Percentiles rank a stretch among this genome's conserved stretches.
Conservation (phyloP, 75 land plant genomes). For the Chamaecyparis obtusa region DNA sequence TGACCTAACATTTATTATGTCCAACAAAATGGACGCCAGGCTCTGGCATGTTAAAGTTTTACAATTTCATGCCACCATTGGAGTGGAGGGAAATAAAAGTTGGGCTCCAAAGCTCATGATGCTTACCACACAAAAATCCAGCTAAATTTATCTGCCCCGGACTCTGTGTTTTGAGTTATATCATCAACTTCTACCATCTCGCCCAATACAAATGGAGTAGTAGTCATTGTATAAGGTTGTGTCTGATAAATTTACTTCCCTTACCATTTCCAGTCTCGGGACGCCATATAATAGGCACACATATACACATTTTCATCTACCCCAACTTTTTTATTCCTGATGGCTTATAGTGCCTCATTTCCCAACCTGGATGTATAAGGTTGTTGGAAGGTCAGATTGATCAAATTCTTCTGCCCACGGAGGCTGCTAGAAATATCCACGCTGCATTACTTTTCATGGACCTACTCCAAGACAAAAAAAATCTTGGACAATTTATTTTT, state of each 20-base stretch:
- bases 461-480: neutral
- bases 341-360: neutral
- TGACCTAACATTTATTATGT: neutral
- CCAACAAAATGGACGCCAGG: neutral
- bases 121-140: neutral
- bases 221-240: neutral
- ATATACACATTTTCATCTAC: neutral
- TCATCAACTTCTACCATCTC: neutral
- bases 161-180: neutral
- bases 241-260: neutral
- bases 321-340: neutral
- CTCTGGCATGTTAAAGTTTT: neutral
- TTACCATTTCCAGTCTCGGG: neutral
- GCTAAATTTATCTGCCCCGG: neutral
- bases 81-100: neutral
- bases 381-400: neutral
- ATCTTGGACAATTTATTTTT: neutral
- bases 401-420: neutral
- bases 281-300: neutral
- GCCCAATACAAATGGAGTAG: neutral
- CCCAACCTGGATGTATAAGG: neutral
- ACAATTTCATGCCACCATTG: neutral
- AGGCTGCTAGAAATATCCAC: neutral
- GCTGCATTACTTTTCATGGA: neutral
- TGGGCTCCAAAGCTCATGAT: neutral